phyloP scores from a whole-genome alignment of 345 rosid species.

The Barbarea vulgaris region DNA sequence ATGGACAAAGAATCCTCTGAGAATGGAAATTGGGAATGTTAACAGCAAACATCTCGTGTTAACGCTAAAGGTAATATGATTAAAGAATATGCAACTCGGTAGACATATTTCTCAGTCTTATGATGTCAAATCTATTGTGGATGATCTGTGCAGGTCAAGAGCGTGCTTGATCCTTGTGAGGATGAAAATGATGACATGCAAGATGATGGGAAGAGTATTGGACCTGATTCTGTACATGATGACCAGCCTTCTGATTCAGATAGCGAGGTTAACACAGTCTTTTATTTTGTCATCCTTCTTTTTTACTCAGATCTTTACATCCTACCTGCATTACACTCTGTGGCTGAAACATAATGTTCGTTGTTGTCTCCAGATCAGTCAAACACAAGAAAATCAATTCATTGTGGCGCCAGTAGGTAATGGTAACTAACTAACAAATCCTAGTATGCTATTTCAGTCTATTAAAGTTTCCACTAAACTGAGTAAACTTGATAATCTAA shows the following conservation, averaged over 20 bases:
- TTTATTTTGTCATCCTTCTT: conserved; percentile 15
- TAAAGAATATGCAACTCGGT: conserved; percentile 10
- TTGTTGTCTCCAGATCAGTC: conserved; percentile 59
- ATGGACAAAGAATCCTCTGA: conserved; percentile 89
- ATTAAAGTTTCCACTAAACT: conserved; percentile 21
- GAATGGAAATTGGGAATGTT: conserved; percentile 96
- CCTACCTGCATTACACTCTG: not conserved
- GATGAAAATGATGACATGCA: conserved; percentile 79
- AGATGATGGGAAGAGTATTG: conserved; percentile 68
- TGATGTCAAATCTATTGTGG: not conserved
- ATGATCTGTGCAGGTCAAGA: conserved; percentile 70
- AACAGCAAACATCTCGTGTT: conserved; percentile 93
- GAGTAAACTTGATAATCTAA: conserved; percentile 32
- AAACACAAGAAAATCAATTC: conserved; percentile 60
- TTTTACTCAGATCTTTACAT: conserved; percentile 2
- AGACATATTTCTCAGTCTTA: not conserved
- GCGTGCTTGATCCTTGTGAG: conserved; percentile 97
- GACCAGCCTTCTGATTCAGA: conserved; percentile 74
- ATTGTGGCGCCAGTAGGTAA: conserved; percentile 74
- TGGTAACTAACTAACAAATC: conserved; percentile 18
- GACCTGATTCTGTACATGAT: conserved; percentile 60
- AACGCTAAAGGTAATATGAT: conserved; percentile 68
- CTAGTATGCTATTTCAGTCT: conserved; percentile 1
- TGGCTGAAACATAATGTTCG: not conserved
- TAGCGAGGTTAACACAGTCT: conserved; percentile 64